Conservation (phyloP, 208 protist genomes). For the Wallacemonas collosoma region DNA sequence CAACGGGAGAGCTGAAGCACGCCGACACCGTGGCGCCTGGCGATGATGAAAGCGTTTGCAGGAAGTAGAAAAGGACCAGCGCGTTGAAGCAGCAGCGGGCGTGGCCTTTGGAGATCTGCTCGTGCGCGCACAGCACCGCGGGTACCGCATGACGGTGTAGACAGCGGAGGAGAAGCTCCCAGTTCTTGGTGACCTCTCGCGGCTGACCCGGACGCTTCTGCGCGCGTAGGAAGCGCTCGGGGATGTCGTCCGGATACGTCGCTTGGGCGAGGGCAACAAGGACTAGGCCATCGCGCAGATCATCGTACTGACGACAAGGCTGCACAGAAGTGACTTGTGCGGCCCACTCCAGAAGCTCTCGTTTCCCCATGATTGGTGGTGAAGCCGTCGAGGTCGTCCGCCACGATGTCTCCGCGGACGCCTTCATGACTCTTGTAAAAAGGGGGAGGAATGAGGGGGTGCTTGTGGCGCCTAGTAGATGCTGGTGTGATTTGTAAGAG, state of each 20-base stretch:
- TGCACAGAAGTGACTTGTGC: conserved; percentile 30
- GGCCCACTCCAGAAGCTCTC: conserved; percentile 63
- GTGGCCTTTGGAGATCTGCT: conserved; percentile 45
- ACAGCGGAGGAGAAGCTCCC: conserved; percentile 42
- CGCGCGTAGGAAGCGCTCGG: conserved; percentile 26
- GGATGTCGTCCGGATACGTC: conserved; percentile 33
- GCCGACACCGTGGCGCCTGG: conserved; percentile 47
- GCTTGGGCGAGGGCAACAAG: conserved; percentile 38
- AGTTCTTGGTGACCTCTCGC: conserved; percentile 44
- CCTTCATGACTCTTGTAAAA: neutral
- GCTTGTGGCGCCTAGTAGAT: too few relatives aligned
- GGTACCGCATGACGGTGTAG: conserved; percentile 46
- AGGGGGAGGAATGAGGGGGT: too few relatives aligned
- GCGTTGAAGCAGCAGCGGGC: conserved; percentile 67
- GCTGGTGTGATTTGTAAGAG: too few relatives aligned
- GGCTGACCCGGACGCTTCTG: conserved; percentile 35
- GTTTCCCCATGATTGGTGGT: conserved; percentile 34
- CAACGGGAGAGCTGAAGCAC: conserved; percentile 65
- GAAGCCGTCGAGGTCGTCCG: neutral
- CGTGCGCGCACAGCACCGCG: conserved; percentile 36
- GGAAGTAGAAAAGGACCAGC: conserved; percentile 76
- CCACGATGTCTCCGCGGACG: neutral
- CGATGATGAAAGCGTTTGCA: conserved; percentile 28
- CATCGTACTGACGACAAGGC: conserved; percentile 55
- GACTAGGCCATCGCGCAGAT: conserved; percentile 67